phyloP scores from a whole-genome alignment of 2,329 filamentous ascomycete genomes.

The Colletotrichum noveboracense region DNA sequence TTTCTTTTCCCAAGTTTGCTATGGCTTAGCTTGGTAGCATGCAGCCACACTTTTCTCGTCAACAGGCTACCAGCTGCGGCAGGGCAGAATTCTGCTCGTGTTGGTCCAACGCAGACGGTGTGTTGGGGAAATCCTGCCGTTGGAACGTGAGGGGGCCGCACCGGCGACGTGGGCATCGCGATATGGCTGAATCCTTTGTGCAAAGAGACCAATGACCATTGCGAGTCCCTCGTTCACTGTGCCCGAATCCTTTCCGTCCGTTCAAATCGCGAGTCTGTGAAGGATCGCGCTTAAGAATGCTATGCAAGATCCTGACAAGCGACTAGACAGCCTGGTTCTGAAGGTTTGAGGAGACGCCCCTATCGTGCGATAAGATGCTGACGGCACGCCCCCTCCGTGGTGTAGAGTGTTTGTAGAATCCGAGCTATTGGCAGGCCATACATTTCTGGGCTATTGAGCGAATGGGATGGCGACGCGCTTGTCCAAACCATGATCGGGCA shows the following conservation, averaged over 20 bases:
- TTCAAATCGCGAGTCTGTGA: neutral
- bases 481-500: neutral
- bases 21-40: neutral
- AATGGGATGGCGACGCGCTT: neutral
- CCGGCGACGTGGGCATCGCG: neutral
- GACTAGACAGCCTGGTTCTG: neutral
- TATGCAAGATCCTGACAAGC: neutral
- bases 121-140: neutral
- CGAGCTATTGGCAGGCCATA: neutral
- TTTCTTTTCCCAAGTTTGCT: neutral
- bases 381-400: accelerated
- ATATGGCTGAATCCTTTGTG: neutral
- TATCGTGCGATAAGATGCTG: neutral
- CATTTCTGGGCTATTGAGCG: neutral
- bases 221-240: neutral
- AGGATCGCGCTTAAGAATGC: neutral
- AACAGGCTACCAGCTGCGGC: neutral
- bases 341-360: neutral
- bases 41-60: constrained; percentile 12
- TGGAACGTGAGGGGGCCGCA: neutral
- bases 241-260: neutral
- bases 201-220: neutral
- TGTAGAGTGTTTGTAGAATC: neutral
- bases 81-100: neutral
- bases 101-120: neutral